phyloP scores from a whole-genome alignment of 306 rosid species.

The Luffa aegyptiaca region DNA sequence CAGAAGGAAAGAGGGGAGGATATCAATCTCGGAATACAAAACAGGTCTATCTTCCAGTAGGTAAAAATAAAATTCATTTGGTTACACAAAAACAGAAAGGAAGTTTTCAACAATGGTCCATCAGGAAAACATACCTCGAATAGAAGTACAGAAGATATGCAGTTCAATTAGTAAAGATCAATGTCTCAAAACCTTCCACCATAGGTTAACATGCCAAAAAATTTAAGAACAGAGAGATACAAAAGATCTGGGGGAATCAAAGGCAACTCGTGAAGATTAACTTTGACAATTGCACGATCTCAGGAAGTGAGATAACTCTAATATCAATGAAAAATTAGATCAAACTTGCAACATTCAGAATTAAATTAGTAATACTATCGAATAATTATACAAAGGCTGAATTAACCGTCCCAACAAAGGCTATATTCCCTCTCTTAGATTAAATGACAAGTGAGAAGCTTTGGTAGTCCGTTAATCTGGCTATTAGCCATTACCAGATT shows the following conservation, averaged over 20 bases:
- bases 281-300: background rate
- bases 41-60: background rate
- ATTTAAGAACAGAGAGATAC: background rate
- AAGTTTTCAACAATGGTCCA: background rate
- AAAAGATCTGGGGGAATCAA: background rate
- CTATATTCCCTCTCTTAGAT: background rate
- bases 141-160: background rate
- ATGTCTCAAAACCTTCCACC: background rate
- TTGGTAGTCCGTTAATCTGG: no score
- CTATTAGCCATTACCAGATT: no score
- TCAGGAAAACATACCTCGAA: background rate
- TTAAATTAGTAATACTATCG: background rate
- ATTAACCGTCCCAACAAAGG: background rate
- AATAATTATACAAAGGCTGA: background rate
- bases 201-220: background rate
- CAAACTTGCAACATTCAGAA: background rate
- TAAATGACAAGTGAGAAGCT: background rate
- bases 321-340: background rate
- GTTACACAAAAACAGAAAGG: background rate
- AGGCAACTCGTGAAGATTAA: background rate
- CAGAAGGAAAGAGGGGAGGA: background rate
- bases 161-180: background rate
- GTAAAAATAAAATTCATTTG: background rate
- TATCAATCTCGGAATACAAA: background rate
- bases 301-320: background rate